phyloP scores from a whole-genome alignment of 1,284 basidiomycete genomes.

The Cutaneotrichosporon arboriforme region DNA sequence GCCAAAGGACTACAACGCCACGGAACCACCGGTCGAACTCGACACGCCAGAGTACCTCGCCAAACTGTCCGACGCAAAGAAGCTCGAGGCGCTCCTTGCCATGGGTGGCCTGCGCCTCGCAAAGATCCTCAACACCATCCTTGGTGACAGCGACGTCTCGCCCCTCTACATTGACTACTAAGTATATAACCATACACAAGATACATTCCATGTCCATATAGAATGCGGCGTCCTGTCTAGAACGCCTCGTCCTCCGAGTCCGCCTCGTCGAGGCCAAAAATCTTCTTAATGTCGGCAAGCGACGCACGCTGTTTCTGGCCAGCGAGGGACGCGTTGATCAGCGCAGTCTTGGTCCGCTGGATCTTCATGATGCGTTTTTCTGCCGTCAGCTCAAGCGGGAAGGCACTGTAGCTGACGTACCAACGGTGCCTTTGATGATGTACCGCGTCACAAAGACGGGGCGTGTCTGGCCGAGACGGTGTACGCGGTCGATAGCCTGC shows the following conservation, averaged over 20 bases:
- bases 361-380: slow-evolving; percentile 80
- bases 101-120: slow-evolving; percentile 77
- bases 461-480: slow-evolving; percentile 41
- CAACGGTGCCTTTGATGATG: slow-evolving; percentile 58
- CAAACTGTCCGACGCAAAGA: slow-evolving; percentile 59
- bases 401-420: slow-evolving; percentile 50
- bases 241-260: slow-evolving; percentile 43
- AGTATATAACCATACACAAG: background rate
- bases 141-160: slow-evolving; percentile 8
- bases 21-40: slow-evolving; percentile 60
- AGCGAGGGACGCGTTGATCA: slow-evolving; percentile 46
- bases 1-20: slow-evolving; percentile 55
- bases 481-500: slow-evolving; percentile 64
- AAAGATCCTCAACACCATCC: slow-evolving; percentile 60
- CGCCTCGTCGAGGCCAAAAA: slow-evolving; percentile 45
- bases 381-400: slow-evolving; percentile 46
- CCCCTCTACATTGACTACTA: slow-evolving; percentile 12
- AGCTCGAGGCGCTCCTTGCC: slow-evolving; percentile 73
- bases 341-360: slow-evolving; percentile 51
- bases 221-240: background rate
- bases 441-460: slow-evolving; percentile 85
- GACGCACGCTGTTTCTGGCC: slow-evolving; percentile 40
- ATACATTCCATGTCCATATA: background rate
- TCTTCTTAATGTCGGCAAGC: slow-evolving; percentile 48
- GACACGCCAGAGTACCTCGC: slow-evolving; percentile 78